Evolutionary conservation across 768 basidiomycete genomes (phyloP).

Genomic region (Phylloporus sp.): DNA sequence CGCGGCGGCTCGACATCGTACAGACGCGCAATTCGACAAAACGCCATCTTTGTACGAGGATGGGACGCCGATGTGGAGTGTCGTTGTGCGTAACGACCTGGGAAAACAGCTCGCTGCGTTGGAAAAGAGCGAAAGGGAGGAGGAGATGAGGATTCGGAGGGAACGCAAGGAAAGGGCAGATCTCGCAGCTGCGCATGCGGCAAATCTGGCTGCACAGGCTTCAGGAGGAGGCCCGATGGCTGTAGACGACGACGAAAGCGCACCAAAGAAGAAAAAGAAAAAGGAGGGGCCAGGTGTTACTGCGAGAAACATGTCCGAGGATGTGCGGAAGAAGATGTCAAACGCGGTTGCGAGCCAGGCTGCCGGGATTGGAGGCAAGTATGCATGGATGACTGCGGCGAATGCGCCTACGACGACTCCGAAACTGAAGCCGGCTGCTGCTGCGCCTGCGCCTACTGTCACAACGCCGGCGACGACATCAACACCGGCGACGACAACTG

Average conservation of each 20-base stretch:
- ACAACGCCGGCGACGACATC: conserved; percentile 24
- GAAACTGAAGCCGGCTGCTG: conserved; percentile 34
- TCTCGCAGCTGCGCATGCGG: conserved; percentile 65
- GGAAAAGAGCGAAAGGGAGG: conserved; percentile 79
- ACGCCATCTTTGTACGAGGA: conserved; percentile 63
- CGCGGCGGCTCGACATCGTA: conserved; percentile 63
- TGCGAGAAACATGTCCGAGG: conserved; percentile 87
- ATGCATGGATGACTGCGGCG: conserved; percentile 83
- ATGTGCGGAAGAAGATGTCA: conserved; percentile 87
- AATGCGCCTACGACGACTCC: conserved; percentile 41
- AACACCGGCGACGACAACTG: conserved; percentile 30
- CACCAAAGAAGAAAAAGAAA: conserved; percentile 77
- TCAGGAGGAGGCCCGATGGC: conserved; percentile 33
- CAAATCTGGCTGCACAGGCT: conserved; percentile 57
- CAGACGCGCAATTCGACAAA: conserved; percentile 65
- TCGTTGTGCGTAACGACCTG: conserved; percentile 73
- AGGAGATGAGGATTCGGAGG: conserved; percentile 68
- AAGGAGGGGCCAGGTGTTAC: conserved; percentile 82
- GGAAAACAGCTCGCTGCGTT: conserved; percentile 72
- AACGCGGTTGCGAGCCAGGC: conserved; percentile 87
- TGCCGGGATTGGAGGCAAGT: conserved; percentile 79
- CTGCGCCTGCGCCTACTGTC: conserved; percentile 31
- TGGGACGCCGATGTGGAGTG: conserved; percentile 77
- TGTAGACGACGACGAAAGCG: conserved; percentile 47
- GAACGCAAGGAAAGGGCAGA: conserved; percentile 79